Evolutionary conservation across 2,329 filamentous ascomycete species (phyloP), one percentile per base, ranked within the genome.

Genomic region (Pseudopyricularia javanii): DNA sequence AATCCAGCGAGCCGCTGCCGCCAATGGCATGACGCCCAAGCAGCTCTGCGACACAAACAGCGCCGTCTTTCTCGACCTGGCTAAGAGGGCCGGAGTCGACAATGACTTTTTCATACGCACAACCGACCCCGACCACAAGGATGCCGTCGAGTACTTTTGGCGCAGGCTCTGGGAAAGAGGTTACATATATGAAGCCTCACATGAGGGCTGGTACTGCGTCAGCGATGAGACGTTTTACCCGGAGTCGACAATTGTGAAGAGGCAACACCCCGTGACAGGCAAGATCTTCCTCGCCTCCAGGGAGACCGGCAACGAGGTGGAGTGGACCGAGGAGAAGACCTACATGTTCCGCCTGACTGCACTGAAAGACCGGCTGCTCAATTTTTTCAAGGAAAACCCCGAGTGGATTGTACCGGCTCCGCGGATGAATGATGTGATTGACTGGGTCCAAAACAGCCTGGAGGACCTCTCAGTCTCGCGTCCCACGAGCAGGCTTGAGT

Each of bases 181-280:
- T 8, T 83, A 86, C 56, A 85, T 97, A 52, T 96, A 96, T 68
- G 82, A 86, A 62, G 81, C 82, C 11, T 88, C 86, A 59, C 93
- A 97, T 61, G 82, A 89, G 64, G 93, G 93, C 2, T 98, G 93
- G 93, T 98, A 98, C 67, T 93, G 87, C 53, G 85, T 98, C 52
- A 90, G 88, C 65, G 93, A 98, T 66, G 93, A 98, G 74, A 91
- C 91, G 37, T 98, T 95, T 68, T 97, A 96, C 64, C 89, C 91
- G 0, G 78, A 85, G 52, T 80, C 81, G 7, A 73, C 83, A 61
- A 81, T 97, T 26, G 81, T 89, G 62, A 78, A 85, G 45, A 79
- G 82, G 50, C 71, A 93, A 35, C 86, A 91, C 58, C 86, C 89
- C 5, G 75, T 82, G 47, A 95, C 90, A 1, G 93, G 93, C 3